Evolutionary conservation across 192 early-diverging fungal species (phyloP).

Genomic region (Coemansia brasiliensis): DNA sequence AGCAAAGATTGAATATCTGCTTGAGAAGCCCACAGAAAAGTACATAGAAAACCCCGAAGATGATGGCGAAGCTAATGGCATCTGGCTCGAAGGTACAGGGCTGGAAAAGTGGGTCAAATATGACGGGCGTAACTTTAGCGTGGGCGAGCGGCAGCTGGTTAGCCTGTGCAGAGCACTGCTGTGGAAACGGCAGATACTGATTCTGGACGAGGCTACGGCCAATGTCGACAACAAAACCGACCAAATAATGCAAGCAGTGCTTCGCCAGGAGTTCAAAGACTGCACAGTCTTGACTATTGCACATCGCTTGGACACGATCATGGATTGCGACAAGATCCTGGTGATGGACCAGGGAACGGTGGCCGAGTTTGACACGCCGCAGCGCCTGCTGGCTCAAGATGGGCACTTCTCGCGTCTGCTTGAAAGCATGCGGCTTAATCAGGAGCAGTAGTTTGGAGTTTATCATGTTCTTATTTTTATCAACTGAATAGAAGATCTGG

Average conservation of each 20-base stretch:
- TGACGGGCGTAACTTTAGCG: constrained; percentile 68
- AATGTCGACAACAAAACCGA: constrained; percentile 60
- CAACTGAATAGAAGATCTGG: no score
- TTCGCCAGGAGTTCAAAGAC: constrained; percentile 43
- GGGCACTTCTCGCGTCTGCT: constrained; percentile 16
- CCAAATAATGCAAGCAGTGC: constrained; percentile 62
- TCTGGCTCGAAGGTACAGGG: constrained; percentile 10
- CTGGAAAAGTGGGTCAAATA: constrained; percentile 23
- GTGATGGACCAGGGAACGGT: constrained; percentile 53
- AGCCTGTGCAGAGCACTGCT: constrained; percentile 63
- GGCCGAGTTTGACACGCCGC: constrained; percentile 28
- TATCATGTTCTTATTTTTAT: neutral
- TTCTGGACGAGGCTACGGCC: constrained; percentile 79
- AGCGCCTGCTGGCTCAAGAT: constrained; percentile 7
- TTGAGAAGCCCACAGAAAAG: constrained; percentile 39
- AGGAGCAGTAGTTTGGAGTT: neutral
- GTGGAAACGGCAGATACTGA: constrained; percentile 63
- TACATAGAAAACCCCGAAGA: constrained; percentile 5
- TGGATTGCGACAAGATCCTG: constrained; percentile 62
- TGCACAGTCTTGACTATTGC: constrained; percentile 63
- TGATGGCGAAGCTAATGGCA: neutral
- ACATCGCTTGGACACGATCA: constrained; percentile 67
- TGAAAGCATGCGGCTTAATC: constrained; percentile 11
- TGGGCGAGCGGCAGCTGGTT: constrained; percentile 69
- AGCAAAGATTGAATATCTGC: constrained; percentile 17